Conservation (phyloP, 257 asterid genomes). For the Nicotiana undulata region DNA sequence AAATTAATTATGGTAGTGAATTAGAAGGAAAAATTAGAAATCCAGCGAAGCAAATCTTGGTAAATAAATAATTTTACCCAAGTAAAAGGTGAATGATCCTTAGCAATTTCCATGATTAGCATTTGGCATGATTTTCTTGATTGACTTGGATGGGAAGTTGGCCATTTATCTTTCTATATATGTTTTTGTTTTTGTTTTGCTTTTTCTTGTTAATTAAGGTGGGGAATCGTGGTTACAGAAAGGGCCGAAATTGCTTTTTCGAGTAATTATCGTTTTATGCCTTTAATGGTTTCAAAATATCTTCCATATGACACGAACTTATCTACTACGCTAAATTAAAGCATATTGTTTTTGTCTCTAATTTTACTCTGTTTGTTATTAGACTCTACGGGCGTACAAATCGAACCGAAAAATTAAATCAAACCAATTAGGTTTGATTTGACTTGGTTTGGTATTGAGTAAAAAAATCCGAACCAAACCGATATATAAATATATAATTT, state of each 20-base stretch:
- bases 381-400: no score
- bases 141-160: background rate
- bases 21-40: background rate
- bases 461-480: no score
- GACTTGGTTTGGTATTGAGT: no score
- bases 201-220: background rate
- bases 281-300: background rate
- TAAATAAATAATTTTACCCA: background rate
- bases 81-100: background rate
- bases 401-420: no score
- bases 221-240: conserved; percentile 3
- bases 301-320: background rate
- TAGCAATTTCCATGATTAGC: background rate
- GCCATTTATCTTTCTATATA: background rate
- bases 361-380: no score
- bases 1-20: background rate
- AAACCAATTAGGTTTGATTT: no score
- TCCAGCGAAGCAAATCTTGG: background rate
- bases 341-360: no score
- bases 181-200: background rate
- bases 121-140: conserved; percentile 5
- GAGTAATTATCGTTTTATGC: background rate
- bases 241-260: background rate
- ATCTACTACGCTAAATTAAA: background rate
- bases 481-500: no score